phyloP scores from a whole-genome alignment of 345 rosid genomes.

The Abelmoschus esculentus region DNA sequence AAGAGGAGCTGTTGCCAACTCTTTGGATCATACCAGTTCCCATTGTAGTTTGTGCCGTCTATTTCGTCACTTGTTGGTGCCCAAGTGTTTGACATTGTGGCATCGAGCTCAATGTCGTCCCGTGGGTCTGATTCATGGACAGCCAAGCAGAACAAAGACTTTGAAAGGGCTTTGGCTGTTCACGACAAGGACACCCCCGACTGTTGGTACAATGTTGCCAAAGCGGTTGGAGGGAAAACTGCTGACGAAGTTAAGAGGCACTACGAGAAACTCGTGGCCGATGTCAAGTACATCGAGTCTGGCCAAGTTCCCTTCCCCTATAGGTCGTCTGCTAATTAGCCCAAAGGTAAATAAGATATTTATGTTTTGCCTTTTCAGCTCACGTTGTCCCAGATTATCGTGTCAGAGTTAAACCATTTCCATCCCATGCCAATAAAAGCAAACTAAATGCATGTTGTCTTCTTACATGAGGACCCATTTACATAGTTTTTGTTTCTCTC shows the following conservation, averaged over 20 bases:
- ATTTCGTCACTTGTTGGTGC: too few species aligned
- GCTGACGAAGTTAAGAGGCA: conserved; percentile 81
- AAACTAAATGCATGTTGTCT: too few species aligned
- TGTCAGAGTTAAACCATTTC: neutral
- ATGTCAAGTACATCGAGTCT: conserved; percentile 68
- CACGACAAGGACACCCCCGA: conserved; percentile 91
- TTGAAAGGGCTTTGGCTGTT: conserved; percentile 84
- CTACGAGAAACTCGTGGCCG: conserved; percentile 68
- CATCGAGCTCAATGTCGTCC: conserved; percentile 76
- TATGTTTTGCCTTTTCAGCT: too few species aligned
- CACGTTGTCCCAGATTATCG: too few species aligned
- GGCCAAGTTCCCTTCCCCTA: conserved; percentile 87
- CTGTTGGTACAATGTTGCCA: conserved; percentile 93
- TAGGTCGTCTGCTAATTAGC: conserved; percentile 30
- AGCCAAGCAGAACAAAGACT: conserved; percentile 82
- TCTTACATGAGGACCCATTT: too few species aligned
- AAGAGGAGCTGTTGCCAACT: conserved; percentile 40
- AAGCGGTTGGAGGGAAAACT: conserved; percentile 78
- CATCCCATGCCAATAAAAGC: too few species aligned
- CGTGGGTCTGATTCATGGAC: conserved; percentile 70
- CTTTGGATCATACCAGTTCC: conserved; percentile 33
- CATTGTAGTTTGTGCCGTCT: neutral
- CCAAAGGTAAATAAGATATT: neutral
- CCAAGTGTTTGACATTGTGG: conserved; percentile 21
- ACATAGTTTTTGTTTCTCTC: too few species aligned